phyloP scores from a whole-genome alignment of 768 basidiomycete genomes.

The Boletus pseudo-olivaceus region DNA sequence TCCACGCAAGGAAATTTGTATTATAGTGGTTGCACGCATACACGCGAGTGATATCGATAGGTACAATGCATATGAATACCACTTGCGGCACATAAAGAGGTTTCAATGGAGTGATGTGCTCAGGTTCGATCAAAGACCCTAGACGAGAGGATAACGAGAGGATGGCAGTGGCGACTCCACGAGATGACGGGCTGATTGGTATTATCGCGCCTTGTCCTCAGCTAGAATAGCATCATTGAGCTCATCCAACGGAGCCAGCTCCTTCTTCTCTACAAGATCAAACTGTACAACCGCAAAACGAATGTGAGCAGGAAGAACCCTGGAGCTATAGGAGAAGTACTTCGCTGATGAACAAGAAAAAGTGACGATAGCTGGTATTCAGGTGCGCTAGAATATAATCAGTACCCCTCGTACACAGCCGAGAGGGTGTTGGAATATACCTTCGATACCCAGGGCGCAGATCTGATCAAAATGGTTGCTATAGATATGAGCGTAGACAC shows the following conservation, averaged over 20 bases:
- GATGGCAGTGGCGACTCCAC: neutral
- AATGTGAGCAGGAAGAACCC: constrained; percentile 9
- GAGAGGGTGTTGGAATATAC: constrained; percentile 38
- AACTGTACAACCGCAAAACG: constrained; percentile 48
- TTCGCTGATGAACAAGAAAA: constrained; percentile 96
- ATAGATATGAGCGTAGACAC: constrained; percentile 98
- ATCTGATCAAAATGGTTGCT: constrained; percentile 99
- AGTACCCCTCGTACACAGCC: neutral
- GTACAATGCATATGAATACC: constrained; percentile 5
- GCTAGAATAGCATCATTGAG: constrained; percentile 86
- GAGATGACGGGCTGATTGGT: neutral
- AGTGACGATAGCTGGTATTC: constrained; percentile 98
- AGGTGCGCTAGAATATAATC: constrained; percentile 68
- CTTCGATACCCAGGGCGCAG: constrained; percentile 97
- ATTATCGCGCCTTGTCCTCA: constrained; percentile 43
- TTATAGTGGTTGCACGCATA: constrained; percentile 5
- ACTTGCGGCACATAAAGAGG: neutral
- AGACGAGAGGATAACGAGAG: neutral
- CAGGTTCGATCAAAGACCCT: neutral
- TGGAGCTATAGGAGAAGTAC: constrained; percentile 40
- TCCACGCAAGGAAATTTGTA: constrained; percentile 9
- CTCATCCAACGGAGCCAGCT: constrained; percentile 91
- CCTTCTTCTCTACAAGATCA: constrained; percentile 93
- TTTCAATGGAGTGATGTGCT: neutral
- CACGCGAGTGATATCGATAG: constrained; percentile 10